Conservation (phyloP, 1,284 basidiomycete species). For the Fomitopsis pinicola region DNA sequence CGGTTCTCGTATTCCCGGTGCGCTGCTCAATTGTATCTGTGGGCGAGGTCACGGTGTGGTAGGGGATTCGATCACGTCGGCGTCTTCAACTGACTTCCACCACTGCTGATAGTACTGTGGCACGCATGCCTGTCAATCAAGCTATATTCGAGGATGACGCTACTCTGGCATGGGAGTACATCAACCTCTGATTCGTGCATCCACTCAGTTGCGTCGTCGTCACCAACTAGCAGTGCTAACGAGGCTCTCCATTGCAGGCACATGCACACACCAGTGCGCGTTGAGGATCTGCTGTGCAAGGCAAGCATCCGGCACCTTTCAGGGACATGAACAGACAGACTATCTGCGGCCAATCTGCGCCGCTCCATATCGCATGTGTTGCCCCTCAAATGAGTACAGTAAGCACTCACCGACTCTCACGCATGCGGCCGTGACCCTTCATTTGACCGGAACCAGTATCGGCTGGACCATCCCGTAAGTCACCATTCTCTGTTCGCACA, state of each 20-base stretch:
- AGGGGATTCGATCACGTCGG: constrained; percentile 73
- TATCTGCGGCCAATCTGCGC: background rate
- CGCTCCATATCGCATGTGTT: background rate
- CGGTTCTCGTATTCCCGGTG: constrained; percentile 73
- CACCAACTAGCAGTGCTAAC: background rate
- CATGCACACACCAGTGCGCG: background rate
- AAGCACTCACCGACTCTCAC: background rate
- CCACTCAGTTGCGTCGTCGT: constrained; percentile 52
- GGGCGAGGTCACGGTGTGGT: constrained; percentile 40
- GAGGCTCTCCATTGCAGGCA: background rate
- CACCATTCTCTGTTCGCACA: background rate
- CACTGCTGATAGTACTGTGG: constrained; percentile 40
- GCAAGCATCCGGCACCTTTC: background rate
- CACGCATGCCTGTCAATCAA: constrained; percentile 10
- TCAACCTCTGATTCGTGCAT: background rate
- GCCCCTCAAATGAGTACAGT: background rate
- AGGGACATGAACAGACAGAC: background rate
- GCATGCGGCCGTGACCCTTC: background rate
- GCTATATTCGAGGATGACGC: background rate
- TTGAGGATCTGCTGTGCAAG: background rate
- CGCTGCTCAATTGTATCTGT: constrained; percentile 58
- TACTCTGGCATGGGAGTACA: background rate
- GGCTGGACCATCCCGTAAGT: background rate
- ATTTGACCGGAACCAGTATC: background rate
- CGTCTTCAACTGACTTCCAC: constrained; percentile 81